A percentile compares a stretch with the other conserved stretches of the same genome.
These are phyloP conservation scores for Beta vulgaris DNA, from an alignment of 148 eudicot species.

Conservation along the genomic window DNA sequence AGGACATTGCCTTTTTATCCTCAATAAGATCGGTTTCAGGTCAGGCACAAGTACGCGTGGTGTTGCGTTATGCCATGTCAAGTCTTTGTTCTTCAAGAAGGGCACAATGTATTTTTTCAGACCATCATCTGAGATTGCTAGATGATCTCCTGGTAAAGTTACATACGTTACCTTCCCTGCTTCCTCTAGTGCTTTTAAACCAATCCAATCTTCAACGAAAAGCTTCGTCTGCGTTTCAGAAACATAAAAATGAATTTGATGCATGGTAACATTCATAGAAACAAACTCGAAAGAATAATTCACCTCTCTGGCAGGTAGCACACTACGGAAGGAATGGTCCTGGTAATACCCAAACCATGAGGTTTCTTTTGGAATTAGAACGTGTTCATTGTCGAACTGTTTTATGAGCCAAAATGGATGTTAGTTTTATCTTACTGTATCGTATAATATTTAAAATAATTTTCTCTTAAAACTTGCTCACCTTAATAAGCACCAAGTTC, in stretches of 20 bases:
- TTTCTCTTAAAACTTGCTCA: not conserved
- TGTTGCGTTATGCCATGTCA: not conserved
- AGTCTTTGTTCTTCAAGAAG: not conserved
- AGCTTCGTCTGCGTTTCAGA: not conserved
- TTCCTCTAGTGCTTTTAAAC: not conserved
- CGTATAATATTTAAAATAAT: not conserved
- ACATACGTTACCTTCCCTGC: not conserved
- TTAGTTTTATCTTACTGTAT: not conserved
- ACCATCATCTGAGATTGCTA: not conserved
- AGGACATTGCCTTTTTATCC: not conserved
- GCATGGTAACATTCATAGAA: not conserved
- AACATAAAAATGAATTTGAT: not conserved
- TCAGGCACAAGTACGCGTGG: not conserved
- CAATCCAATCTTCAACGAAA: not conserved
- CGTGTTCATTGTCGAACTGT: not conserved
- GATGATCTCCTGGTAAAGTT: not conserved
- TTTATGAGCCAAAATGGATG: not conserved
- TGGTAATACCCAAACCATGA: not conserved
- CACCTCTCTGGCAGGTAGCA: not conserved
- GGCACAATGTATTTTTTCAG: not conserved
- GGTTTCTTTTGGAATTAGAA: not conserved
- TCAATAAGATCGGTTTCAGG: not conserved
- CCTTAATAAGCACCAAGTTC: conserved; percentile 1
- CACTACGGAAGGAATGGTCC: not conserved
- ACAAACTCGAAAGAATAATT: not conserved